Conservation (phyloP, 345 rosid species). For the Combretum micranthum region DNA sequence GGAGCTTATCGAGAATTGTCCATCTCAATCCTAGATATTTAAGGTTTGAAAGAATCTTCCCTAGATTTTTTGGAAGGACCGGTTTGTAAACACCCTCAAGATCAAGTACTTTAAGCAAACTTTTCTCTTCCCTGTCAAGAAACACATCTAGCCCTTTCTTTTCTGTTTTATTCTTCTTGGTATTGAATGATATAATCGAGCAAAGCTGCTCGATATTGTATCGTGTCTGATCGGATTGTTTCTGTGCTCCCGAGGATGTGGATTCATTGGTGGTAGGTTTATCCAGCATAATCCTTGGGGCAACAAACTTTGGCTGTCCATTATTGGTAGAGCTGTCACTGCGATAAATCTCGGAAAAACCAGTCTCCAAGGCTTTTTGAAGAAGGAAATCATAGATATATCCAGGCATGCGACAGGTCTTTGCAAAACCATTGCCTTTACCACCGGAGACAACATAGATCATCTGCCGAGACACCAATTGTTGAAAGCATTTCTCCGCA, state of each 20-base stretch:
- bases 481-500: constrained; percentile 4
- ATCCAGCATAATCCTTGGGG: rapidly evolving
- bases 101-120: constrained; percentile 23
- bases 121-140: not conserved
- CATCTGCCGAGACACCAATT: constrained; percentile 11
- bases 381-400: constrained; percentile 7
- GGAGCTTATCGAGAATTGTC: constrained; percentile 21
- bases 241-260: constrained; percentile 7
- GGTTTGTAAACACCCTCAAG: constrained; percentile 30
- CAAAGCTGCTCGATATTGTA: not conserved
- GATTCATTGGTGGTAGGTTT: not conserved
- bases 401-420: constrained; percentile 12
- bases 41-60: constrained; percentile 9
- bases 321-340: not conserved
- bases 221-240: not conserved
- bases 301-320: not conserved
- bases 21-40: constrained; percentile 27
- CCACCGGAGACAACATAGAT: constrained; percentile 8
- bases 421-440: constrained; percentile 18
- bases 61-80: constrained; percentile 15
- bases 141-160: constrained; percentile 13
- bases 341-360: constrained; percentile 1
- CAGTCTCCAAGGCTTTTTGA: not conserved
- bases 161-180: constrained; percentile 7
- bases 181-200: constrained; percentile 14